Evolutionary conservation across 164 flowering plant genomes (phyloP).

Genomic region (Paratinospora sagittata): DNA sequence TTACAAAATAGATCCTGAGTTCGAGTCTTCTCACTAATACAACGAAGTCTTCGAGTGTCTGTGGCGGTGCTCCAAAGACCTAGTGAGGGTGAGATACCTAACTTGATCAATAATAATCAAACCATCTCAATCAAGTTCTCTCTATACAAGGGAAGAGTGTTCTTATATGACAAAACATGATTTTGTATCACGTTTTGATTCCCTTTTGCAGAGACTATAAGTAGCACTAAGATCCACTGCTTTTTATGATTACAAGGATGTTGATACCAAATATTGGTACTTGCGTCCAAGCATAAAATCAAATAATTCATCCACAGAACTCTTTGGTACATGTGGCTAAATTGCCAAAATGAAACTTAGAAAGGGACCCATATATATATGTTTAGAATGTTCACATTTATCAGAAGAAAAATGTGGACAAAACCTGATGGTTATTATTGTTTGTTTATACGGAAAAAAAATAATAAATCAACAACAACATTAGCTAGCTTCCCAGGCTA

Average conservation of each 20-base stretch:
- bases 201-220: not conserved
- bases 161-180: not conserved
- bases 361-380: not conserved
- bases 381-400: not conserved
- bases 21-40: too few relatives aligned
- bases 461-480: too few relatives aligned
- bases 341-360: not conserved
- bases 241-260: slow-evolving; percentile 3
- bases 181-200: not conserved
- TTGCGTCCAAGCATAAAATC: slow-evolving; percentile 4
- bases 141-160: not conserved
- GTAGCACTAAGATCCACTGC: not conserved
- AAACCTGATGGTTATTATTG: too few relatives aligned
- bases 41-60: too few relatives aligned
- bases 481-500: too few relatives aligned
- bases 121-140: not conserved
- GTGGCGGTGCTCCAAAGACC: too few relatives aligned
- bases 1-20: too few relatives aligned
- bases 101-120: too few relatives aligned
- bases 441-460: too few relatives aligned
- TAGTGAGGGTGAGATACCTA: too few relatives aligned
- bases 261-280: not conserved
- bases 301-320: not conserved
- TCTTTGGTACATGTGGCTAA: not conserved
- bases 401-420: not conserved